phyloP scores from a whole-genome alignment of 75 land plant species.

The Selaginella tamariscina region DNA sequence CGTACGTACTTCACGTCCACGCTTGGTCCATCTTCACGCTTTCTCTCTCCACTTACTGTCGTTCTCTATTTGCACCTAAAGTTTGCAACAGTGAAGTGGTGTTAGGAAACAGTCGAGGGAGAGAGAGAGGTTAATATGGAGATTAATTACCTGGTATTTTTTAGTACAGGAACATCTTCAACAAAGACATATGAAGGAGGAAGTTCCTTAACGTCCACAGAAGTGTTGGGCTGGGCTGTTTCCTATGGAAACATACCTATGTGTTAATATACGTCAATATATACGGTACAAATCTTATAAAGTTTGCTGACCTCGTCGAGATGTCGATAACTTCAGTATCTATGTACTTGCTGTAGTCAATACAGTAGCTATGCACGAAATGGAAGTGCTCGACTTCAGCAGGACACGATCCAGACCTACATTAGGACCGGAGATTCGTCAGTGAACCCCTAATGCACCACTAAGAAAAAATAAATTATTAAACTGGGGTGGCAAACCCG shows the following conservation, averaged over 20 bases:
- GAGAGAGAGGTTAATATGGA: neutral
- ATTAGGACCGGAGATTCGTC: too few species aligned
- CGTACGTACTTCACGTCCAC: slow-evolving; percentile 5
- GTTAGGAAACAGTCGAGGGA: neutral
- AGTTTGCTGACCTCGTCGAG: neutral
- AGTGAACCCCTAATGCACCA: too few species aligned
- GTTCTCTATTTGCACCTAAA: slow-evolving; percentile 7
- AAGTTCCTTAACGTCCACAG: slow-evolving; percentile 52
- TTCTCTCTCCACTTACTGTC: slow-evolving; percentile 8
- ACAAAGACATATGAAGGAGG: slow-evolving; percentile 39
- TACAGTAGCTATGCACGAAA: neutral
- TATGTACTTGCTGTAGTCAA: neutral
- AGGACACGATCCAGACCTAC: too few species aligned
- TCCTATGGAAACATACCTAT: neutral
- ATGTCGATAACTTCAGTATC: neutral
- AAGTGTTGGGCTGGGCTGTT: slow-evolving; percentile 16
- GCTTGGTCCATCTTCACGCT: neutral
- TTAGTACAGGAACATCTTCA: slow-evolving; percentile 59
- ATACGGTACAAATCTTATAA: neutral
- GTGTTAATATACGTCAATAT: neutral
- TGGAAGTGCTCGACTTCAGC: neutral
- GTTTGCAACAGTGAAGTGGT: neutral
- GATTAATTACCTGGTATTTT: slow-evolving; percentile 37
- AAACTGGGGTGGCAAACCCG: too few species aligned
- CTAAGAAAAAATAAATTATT: too few species aligned